phyloP scores from a whole-genome alignment of 2,329 filamentous ascomycete species.

The Purpureocillium takamizusanense region DNA sequence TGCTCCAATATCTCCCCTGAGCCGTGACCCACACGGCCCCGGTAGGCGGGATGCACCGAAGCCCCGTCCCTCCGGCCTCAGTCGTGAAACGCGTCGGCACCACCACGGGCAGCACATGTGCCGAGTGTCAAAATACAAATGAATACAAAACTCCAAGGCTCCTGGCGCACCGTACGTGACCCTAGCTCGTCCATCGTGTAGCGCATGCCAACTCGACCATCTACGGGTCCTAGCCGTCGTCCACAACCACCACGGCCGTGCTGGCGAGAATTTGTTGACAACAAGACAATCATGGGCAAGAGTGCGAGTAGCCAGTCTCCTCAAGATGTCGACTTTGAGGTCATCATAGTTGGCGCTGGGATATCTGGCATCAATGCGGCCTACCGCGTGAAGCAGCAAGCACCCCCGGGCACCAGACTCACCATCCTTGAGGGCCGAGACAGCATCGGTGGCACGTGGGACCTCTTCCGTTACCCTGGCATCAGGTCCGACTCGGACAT shows the following conservation, averaged over 20 bases:
- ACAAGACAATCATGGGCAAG: background rate
- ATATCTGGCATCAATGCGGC: conserved; percentile 68
- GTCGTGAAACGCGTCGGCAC: no score
- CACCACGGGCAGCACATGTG: no score
- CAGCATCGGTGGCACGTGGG: conserved; percentile 68
- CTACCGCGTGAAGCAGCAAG: conserved; percentile 54
- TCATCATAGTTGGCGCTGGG: conserved; percentile 63
- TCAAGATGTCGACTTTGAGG: conserved; percentile 26
- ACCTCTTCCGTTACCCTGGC: conserved; percentile 67
- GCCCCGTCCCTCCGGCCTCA: background rate
- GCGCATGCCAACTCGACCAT: no score
- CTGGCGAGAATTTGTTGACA: no score
- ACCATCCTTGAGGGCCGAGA: conserved; percentile 59
- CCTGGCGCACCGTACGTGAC: no score
- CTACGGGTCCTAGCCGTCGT: no score
- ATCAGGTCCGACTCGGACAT: conserved; percentile 57
- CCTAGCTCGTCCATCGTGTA: no score
- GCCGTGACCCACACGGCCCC: no score
- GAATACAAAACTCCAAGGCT: no score
- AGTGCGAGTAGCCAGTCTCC: background rate
- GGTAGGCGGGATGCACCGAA: background rate
- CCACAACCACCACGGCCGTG: no score
- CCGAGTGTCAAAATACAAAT: no score
- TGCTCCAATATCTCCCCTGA: background rate
- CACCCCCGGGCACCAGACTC: conserved; percentile 43